Conservation (phyloP, 805 yeast species). For the Suhomyces pyralidae region DNA sequence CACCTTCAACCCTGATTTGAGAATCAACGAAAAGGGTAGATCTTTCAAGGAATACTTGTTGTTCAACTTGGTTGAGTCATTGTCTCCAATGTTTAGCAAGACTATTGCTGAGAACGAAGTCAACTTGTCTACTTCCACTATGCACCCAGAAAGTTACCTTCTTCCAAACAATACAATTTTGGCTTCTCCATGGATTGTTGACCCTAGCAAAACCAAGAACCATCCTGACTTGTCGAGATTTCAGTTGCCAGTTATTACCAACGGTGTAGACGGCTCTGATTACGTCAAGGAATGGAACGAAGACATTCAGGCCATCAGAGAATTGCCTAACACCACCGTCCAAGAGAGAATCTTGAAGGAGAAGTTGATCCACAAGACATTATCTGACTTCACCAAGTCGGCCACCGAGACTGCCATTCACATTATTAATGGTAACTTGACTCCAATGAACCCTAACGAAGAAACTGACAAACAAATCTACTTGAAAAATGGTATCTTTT, state of each 20-base stretch:
- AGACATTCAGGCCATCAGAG: constrained; percentile 80
- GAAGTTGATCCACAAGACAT: constrained; percentile 63
- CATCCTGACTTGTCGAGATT: constrained; percentile 59
- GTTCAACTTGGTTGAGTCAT: constrained; percentile 54
- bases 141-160: constrained; percentile 54
- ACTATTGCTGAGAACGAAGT: constrained; percentile 53
- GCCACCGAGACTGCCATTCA: constrained; percentile 80
- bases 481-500: constrained; percentile 81
- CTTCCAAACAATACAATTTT: constrained; percentile 61
- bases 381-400: constrained; percentile 70
- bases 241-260: constrained; percentile 51
- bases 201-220: constrained; percentile 15
- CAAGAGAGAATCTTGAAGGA: constrained; percentile 75
- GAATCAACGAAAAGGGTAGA: constrained; percentile 35
- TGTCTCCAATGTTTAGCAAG: constrained; percentile 61
- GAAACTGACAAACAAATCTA: constrained; percentile 59
- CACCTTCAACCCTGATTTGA: constrained; percentile 66
- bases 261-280: constrained; percentile 61
- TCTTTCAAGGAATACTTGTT: constrained; percentile 48
- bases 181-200: constrained; percentile 77
- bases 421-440: constrained; percentile 67
- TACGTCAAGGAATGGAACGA: constrained; percentile 80
- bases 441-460: constrained; percentile 81
- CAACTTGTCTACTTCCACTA: constrained; percentile 32
- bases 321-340: constrained; percentile 56